Evolutionary conservation across 2,329 filamentous ascomycete species (phyloP).

Genomic region (Aureobasidium pullulans): DNA sequence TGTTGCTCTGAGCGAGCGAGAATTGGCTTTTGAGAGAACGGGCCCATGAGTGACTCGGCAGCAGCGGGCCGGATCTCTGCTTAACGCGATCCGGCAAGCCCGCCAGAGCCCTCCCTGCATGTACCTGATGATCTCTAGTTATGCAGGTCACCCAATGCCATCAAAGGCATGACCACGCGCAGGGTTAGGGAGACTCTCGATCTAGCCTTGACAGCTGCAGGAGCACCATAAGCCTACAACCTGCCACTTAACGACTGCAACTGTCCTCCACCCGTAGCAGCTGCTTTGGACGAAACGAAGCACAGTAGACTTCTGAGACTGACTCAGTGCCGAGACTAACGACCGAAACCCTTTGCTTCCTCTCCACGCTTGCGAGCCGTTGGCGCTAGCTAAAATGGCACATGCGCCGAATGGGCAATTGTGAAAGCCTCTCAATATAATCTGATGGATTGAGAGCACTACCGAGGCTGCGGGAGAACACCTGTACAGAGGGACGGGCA

Average conservation of each 20-base stretch:
- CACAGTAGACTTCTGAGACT: slow-evolving; percentile 8
- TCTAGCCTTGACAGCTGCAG: slow-evolving; percentile 1
- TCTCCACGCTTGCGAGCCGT: slow-evolving; percentile 12
- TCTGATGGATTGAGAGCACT: not conserved
- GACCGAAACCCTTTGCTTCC: not conserved
- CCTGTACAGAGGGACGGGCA: not conserved
- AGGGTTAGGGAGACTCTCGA: not conserved
- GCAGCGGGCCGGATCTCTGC: slow-evolving; percentile 7
- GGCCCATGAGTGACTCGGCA: slow-evolving; percentile 6
- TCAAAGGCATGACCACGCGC: not conserved
- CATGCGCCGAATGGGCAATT: slow-evolving; percentile 2
- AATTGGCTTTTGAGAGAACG: slow-evolving; percentile 2
- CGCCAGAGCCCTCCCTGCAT: slow-evolving; percentile 3
- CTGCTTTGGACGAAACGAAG: not conserved
- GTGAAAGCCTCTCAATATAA: slow-evolving; percentile 11
- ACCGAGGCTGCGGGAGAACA: not conserved
- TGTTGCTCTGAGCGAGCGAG: slow-evolving; percentile 5
- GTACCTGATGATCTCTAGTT: slow-evolving; percentile 12
- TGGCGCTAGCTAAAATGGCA: slow-evolving; percentile 10
- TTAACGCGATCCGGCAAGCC: not conserved
- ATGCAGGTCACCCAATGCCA: slow-evolving; percentile 9
- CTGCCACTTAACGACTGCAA: not conserved
- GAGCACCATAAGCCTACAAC: not conserved
- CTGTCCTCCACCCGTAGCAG: not conserved
- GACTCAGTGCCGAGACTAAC: slow-evolving; percentile 7